phyloP scores from a whole-genome alignment of 495 filamentous ascomycete genomes.

The Jackrogersella multiformis region DNA sequence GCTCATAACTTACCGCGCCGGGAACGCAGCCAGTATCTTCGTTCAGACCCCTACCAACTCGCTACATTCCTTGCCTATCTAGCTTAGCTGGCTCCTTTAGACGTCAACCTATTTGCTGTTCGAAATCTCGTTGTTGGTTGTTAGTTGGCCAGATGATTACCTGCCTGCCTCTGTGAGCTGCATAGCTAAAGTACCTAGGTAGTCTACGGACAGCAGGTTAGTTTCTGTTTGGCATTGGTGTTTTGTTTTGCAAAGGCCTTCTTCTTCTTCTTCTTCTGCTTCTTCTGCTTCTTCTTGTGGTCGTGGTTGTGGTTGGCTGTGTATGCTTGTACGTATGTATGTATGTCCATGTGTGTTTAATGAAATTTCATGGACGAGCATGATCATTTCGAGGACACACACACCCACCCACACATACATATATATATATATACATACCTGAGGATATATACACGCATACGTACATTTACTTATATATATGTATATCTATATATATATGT shows the following conservation, averaged over 20 bases:
- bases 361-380: conserved; percentile 16
- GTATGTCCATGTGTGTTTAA: conserved; percentile 18
- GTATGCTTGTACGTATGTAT: not conserved
- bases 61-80: conserved; percentile 9
- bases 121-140: conserved; percentile 18
- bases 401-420: not conserved
- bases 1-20: conserved; percentile 7
- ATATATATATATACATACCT: not conserved
- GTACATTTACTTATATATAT: not conserved
- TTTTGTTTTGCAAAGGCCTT: not conserved
- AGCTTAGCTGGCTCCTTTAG: conserved; percentile 13
- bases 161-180: conserved; percentile 11
- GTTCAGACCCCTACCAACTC: conserved; percentile 9
- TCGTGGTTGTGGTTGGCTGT: not conserved
- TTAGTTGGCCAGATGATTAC: conserved; percentile 18
- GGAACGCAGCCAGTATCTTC: conserved; percentile 11
- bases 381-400: conserved; percentile 13
- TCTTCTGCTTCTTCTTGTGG: too few relatives aligned
- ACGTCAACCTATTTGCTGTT: conserved; percentile 14
- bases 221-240: conserved; percentile 12
- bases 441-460: not conserved
- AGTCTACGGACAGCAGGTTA: conserved; percentile 29
- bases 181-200: conserved; percentile 1
- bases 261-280: too few relatives aligned
- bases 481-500: not conserved